Evolutionary conservation across 306 rosid genomes (phyloP).

Genomic region (Hylodesmum podocarpum): DNA sequence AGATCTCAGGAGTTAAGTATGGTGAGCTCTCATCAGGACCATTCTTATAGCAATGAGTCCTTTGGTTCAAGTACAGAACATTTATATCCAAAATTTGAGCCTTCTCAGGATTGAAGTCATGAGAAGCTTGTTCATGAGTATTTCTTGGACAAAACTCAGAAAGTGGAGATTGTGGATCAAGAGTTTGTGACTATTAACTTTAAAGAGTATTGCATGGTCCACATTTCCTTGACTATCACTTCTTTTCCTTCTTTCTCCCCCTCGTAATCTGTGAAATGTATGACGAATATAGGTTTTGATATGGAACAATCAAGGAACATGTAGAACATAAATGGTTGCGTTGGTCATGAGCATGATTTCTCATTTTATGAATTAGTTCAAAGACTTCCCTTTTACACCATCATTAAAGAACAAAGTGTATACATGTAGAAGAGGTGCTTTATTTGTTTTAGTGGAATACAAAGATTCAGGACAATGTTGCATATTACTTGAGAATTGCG

Average conservation of each 20-base stretch:
- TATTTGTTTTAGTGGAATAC: neutral
- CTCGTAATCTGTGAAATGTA: neutral
- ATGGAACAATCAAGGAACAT: neutral
- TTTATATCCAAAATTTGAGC: neutral
- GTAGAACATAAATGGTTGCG: neutral
- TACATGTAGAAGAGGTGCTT: neutral
- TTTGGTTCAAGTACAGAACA: conserved; percentile 26
- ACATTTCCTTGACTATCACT: neutral
- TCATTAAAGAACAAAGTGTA: neutral
- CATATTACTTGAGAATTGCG: neutral
- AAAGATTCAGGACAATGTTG: neutral
- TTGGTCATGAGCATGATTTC: neutral
- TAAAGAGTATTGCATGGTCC: neutral
- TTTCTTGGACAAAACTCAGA: neutral
- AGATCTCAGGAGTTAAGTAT: neutral
- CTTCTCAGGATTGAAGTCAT: neutral
- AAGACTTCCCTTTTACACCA: neutral
- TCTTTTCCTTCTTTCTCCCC: conserved; percentile 8
- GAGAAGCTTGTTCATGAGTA: neutral
- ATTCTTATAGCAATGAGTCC: conserved; percentile 10
- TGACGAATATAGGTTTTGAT: neutral
- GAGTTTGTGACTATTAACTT: neutral
- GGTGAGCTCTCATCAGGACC: neutral
- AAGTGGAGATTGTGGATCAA: neutral
- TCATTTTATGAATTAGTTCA: neutral